phyloP scores from a whole-genome alignment of 1,139 yeast genomes.

The Blastobotrys elegans region DNA sequence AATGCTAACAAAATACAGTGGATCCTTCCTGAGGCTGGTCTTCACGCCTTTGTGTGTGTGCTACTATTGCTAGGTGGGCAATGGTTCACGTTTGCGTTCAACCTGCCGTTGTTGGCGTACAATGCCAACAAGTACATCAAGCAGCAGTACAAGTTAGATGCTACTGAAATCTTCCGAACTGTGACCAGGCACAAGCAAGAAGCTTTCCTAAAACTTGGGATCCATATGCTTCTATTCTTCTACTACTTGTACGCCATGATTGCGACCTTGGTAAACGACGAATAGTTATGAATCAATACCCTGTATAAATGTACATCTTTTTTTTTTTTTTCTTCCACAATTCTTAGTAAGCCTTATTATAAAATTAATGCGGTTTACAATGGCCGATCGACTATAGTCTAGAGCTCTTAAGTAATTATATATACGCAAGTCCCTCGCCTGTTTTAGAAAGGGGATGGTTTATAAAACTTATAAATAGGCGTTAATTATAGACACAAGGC shows the following conservation, averaged over 20 bases:
- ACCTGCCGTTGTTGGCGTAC: constrained; percentile 73
- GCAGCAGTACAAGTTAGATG: constrained; percentile 78
- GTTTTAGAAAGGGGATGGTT: too few relatives aligned
- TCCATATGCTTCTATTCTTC: constrained; percentile 83
- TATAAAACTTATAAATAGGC: too few relatives aligned
- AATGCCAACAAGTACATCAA: constrained; percentile 66
- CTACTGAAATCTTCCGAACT: constrained; percentile 92
- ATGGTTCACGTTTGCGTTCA: constrained; percentile 80
- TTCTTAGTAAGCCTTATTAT: too few relatives aligned
- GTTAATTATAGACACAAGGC: too few relatives aligned
- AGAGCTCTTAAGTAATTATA: background rate
- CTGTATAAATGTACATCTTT: background rate
- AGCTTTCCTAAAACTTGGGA: constrained; percentile 78
- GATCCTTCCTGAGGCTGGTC: constrained; percentile 77
- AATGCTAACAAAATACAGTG: constrained; percentile 31
- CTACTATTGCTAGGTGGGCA: constrained; percentile 74
- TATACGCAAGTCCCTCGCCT: background rate
- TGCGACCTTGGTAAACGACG: constrained; percentile 58
- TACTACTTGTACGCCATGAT: constrained; percentile 91
- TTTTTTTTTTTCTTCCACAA: background rate
- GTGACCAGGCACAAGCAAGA: constrained; percentile 84
- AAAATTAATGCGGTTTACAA: too few relatives aligned
- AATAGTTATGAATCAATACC: constrained; percentile 7
- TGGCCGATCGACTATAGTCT: background rate
- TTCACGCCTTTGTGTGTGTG: constrained; percentile 64